Conservation (phyloP, 768 basidiomycete genomes). For the Tylopilus vinaceipallidus region DNA sequence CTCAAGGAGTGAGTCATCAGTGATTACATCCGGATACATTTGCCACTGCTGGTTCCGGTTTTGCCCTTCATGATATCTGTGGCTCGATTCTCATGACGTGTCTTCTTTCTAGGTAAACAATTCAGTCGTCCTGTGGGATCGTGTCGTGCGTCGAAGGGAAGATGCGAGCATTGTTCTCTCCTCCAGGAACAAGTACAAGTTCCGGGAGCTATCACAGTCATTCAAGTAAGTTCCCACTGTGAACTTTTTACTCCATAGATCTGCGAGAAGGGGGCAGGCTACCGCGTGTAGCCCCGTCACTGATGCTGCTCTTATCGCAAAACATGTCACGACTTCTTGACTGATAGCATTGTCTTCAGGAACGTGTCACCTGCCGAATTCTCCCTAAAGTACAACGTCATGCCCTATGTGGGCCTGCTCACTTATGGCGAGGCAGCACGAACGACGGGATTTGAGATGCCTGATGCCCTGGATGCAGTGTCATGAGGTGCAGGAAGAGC, state of each 20-base stretch:
- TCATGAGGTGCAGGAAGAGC: conserved; percentile 14
- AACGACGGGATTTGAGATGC: conserved; percentile 38
- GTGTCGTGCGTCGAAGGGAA: conserved; percentile 78
- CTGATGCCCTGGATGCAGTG: conserved; percentile 32
- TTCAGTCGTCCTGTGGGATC: conserved; percentile 88
- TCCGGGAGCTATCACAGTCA: conserved; percentile 68
- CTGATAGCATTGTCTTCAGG: conserved; percentile 40
- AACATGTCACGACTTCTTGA: conserved; percentile 1
- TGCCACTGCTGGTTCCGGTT: conserved; percentile 8
- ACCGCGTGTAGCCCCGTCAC: conserved; percentile 21
- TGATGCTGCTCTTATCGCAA: conserved; percentile 14
- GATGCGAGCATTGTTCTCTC: conserved; percentile 56
- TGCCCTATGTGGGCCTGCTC: conserved; percentile 85
- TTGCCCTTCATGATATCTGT: conserved; percentile 22
- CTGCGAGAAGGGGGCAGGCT: conserved; percentile 5
- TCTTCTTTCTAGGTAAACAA: conserved; percentile 53
- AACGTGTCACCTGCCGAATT: conserved; percentile 65
- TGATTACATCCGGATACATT: not conserved
- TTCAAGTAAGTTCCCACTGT: conserved; percentile 61
- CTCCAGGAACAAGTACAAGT: conserved; percentile 77
- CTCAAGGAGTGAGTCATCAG: conserved; percentile 58
- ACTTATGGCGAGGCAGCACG: conserved; percentile 72
- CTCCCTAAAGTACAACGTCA: conserved; percentile 81
- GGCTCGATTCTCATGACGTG: conserved; percentile 7
- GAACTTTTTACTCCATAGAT: not conserved